Base-by-base conservation (phyloP, 805 yeast genomes). In the Starmera quercuum region DNA sequence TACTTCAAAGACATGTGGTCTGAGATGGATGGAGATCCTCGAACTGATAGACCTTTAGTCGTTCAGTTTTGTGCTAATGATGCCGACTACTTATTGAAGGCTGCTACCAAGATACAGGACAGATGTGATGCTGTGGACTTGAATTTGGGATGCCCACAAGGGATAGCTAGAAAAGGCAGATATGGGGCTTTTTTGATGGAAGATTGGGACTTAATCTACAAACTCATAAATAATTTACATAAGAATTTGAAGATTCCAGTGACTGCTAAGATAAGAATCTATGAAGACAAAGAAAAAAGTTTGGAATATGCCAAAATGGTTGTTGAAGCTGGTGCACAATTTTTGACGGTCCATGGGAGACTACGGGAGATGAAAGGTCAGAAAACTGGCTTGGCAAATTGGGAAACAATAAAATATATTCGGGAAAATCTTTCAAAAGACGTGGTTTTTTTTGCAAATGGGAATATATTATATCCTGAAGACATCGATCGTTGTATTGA, bases 321-420 rank as follows among this genome's bases (percentile, higher is more conserved):
- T 19, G 64, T 92, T 15, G 69, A 68, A 39, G 95, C 97, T 0
- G 98, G 99, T 9, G 98, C 98, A 0, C 96, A 88, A 59, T 84
- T 90, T 56, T 63, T 92, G 25, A 87, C 97, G 1, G 83, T 92
- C 7, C 99, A 92, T 57, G 97, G 97, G 2, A 73, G 98, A 47
- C 81, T 97, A 1, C 71, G 99, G 43, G 98, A 90, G 37, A 90
- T 87, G 94, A 92, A 92, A 58, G 99, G 98, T 6, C 97, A 90
- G 56, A 73, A 75, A 38, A 90, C 98, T 0, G 98, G 98, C 0
- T 61, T 92, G 32, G 97, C 99, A 2, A 88, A 92, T 59, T 90
- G 98, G 97, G 69, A 75, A 20, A 68, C 79, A 19, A 70, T 92
- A 38, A 73, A 67, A 44, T 85, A 75, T 51, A 53, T 92, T 26